These are phyloP conservation scores for Hyaloperonospora arabidopsidis DNA, from an alignment of 352 stramenopile genomes.

Conservation along the genomic window DNA sequence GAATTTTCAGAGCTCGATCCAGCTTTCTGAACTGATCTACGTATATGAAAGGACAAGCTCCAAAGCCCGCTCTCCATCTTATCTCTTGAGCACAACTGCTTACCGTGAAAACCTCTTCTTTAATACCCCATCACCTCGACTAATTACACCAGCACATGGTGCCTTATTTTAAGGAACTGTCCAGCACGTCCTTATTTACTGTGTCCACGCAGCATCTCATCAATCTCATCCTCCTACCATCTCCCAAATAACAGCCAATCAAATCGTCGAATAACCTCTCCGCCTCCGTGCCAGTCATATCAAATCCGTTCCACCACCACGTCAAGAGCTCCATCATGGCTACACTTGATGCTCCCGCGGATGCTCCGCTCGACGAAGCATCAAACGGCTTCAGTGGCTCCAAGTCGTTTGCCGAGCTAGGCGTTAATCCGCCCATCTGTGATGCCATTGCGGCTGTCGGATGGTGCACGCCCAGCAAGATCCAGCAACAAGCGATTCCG, in stretches of 20 bases:
- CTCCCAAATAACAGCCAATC: constrained; percentile 5
- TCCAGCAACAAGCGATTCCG: constrained; percentile 93
- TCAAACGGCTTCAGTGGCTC: constrained; percentile 53
- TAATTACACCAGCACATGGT: too few species aligned
- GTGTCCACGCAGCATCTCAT: too few species aligned
- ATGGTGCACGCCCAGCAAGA: constrained; percentile 91
- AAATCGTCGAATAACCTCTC: constrained; percentile 1
- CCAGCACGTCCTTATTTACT: too few species aligned
- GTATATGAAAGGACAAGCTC: too few species aligned
- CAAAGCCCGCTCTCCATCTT: too few species aligned
- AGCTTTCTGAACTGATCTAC: too few species aligned
- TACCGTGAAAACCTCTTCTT: too few species aligned
- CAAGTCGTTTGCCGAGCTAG: constrained; percentile 85
- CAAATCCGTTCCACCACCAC: neutral
- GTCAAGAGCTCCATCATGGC: constrained; percentile 1
- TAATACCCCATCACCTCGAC: too few species aligned
- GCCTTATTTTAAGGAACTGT: too few species aligned
- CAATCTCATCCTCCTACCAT: too few species aligned
- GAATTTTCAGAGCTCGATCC: too few species aligned
- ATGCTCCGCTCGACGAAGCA: constrained; percentile 19
- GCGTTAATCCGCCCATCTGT: constrained; percentile 87
- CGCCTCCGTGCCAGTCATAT: constrained; percentile 1
- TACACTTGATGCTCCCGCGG: constrained; percentile 10
- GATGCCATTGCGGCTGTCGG: constrained; percentile 88
- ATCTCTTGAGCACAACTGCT: too few species aligned